These are phyloP conservation scores for Mycena leptocephala DNA, from an alignment of 768 basidiomycete species.

Conservation along the genomic window DNA sequence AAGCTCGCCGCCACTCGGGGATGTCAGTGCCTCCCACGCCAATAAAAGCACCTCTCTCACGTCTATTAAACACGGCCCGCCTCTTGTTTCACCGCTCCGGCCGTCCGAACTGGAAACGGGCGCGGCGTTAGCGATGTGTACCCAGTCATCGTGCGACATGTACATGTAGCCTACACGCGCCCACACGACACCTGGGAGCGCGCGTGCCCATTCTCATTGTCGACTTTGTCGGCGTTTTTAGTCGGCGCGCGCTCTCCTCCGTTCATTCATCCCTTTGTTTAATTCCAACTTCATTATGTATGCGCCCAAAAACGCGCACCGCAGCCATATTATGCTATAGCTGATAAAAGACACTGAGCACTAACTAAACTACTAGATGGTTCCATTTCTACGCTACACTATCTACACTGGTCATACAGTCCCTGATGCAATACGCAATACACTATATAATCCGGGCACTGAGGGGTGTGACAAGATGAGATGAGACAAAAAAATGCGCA, in stretches of 20 bases:
- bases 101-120: neutral
- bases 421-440: slow-evolving; percentile 20
- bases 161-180: no score
- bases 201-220: no score
- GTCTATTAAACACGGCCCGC: no score
- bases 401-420: slow-evolving; percentile 34
- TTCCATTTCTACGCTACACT: slow-evolving; percentile 29
- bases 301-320: no score
- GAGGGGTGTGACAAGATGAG: neutral
- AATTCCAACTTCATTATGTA: no score
- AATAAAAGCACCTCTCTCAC: neutral
- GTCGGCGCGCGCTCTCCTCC: no score
- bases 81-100: no score
- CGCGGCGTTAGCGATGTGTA: no score
- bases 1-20: no score
- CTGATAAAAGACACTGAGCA: slow-evolving; percentile 12
- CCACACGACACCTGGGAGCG: no score
- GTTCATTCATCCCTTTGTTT: neutral
- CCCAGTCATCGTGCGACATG: no score
- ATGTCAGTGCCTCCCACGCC: neutral
- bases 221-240: no score
- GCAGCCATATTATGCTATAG: neutral
- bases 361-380: slow-evolving; percentile 5
- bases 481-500: neutral
- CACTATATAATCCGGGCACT: neutral